Evolutionary conservation across 2,329 filamentous ascomycete genomes (phyloP).

Genomic region (Aspergillus sp.): DNA sequence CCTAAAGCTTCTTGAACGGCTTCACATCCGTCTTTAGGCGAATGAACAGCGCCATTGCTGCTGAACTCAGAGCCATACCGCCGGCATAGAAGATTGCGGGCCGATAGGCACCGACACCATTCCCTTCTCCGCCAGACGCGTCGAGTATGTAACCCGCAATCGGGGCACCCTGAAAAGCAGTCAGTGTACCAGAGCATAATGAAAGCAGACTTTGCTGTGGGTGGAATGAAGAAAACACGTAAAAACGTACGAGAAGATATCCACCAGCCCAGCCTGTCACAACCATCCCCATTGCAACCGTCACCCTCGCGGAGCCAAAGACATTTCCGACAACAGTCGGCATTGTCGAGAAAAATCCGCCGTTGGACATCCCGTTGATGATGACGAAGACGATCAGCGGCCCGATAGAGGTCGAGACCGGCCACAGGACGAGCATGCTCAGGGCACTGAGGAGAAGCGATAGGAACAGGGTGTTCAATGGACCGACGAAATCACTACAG

Average conservation of each 20-base stretch:
- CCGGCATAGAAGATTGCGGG: constrained; percentile 65
- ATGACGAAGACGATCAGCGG: constrained; percentile 58
- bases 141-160: constrained; percentile 61
- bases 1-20: constrained; percentile 36
- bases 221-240: not conserved
- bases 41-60: constrained; percentile 43
- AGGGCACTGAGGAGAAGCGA: constrained; percentile 54
- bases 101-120: constrained; percentile 54
- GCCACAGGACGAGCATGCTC: constrained; percentile 63
- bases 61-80: constrained; percentile 49
- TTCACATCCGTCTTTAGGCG: constrained; percentile 45
- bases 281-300: constrained; percentile 62
- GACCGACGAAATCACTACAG: constrained; percentile 54
- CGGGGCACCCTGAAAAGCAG: constrained; percentile 47
- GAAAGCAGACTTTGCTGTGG: not conserved
- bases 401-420: constrained; percentile 54
- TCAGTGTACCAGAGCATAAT: not conserved
- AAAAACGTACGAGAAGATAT: constrained; percentile 56
- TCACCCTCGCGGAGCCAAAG: constrained; percentile 56
- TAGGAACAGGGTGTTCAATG: constrained; percentile 55
- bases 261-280: constrained; percentile 61
- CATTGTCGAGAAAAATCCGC: constrained; percentile 64
- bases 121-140: constrained; percentile 52
- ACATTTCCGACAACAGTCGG: constrained; percentile 62
- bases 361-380: constrained; percentile 61